Percentiles rank a stretch among this genome's conserved stretches.
These are phyloP conservation scores for Lipomyces sp. DNA, from an alignment of 805 yeast genomes.

Conservation along the genomic window DNA sequence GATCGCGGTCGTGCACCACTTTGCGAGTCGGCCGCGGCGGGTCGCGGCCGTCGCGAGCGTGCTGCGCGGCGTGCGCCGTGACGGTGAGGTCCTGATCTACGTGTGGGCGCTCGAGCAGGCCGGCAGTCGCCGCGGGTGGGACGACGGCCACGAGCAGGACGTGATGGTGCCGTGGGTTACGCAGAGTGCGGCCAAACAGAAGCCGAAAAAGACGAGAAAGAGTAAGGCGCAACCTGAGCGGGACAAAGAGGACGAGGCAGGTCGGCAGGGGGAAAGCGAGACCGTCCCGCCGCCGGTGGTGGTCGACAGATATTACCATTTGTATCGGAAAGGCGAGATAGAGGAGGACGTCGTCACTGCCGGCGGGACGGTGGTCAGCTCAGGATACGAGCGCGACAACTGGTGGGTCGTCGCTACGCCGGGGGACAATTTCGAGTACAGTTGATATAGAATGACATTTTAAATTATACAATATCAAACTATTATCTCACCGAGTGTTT, in stretches of 20 bases:
- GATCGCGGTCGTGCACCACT: constrained; percentile 94
- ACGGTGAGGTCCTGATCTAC: constrained; percentile 70
- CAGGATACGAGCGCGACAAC: constrained; percentile 90
- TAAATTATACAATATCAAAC: too few species aligned
- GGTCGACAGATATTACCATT: constrained; percentile 81
- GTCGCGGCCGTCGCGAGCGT: constrained; percentile 70
- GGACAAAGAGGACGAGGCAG: constrained; percentile 21
- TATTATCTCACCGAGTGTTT: too few species aligned
- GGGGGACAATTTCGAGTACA: too few species aligned
- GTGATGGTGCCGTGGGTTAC: constrained; percentile 95
- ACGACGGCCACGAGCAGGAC: constrained; percentile 89
- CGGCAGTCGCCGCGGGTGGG: constrained; percentile 81
- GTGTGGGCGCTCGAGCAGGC: constrained; percentile 98
- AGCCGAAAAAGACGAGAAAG: constrained; percentile 13
- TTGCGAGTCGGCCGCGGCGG: constrained; percentile 79
- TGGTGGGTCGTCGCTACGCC: constrained; percentile 62
- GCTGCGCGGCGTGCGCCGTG: constrained; percentile 51
- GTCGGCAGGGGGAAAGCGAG: too few species aligned
- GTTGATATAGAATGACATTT: too few species aligned
- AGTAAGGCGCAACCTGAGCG: constrained; percentile 24
- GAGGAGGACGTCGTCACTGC: constrained; percentile 66
- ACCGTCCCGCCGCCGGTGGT: constrained; percentile 47
- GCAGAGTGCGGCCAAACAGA: constrained; percentile 19
- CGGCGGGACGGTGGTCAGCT: constrained; percentile 61
- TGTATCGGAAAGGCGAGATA: constrained; percentile 81